A percentile compares a stretch with the other conserved stretches of the same genome.
phyloP scores from a whole-genome alignment of 495 filamentous ascomycete genomes.

The Alectoria sarmentosa region DNA sequence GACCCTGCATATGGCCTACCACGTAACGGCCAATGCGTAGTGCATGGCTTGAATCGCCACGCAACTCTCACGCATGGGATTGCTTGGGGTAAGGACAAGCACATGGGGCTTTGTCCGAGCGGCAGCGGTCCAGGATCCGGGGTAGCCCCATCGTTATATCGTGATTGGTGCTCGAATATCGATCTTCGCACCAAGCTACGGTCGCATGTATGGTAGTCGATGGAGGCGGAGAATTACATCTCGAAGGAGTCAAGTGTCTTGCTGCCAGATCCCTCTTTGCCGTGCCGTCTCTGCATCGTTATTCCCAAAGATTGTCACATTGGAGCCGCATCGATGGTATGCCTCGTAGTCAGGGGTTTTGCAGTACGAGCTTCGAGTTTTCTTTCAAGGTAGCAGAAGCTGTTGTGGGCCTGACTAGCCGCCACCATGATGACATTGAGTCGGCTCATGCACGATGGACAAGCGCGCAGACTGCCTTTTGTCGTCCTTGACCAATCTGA shows the following conservation, averaged over 20 bases:
- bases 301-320: background rate
- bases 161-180: background rate
- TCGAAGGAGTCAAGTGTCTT: background rate
- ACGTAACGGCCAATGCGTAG: background rate
- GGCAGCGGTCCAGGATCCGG: background rate
- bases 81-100: background rate
- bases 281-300: background rate
- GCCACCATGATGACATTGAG: too few species aligned
- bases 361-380: background rate
- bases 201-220: background rate
- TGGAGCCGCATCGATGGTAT: background rate
- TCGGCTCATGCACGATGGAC: background rate
- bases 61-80: background rate
- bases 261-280: background rate
- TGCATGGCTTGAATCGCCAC: background rate
- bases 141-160: background rate
- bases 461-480: background rate
- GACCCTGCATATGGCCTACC: background rate
- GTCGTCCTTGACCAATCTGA: background rate
- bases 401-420: background rate
- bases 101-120: background rate
- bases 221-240: background rate
- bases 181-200: background rate
- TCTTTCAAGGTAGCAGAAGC: background rate
- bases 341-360: background rate